phyloP scores from a whole-genome alignment of 192 early-diverging fungal species.

The Coemansia sp. region DNA sequence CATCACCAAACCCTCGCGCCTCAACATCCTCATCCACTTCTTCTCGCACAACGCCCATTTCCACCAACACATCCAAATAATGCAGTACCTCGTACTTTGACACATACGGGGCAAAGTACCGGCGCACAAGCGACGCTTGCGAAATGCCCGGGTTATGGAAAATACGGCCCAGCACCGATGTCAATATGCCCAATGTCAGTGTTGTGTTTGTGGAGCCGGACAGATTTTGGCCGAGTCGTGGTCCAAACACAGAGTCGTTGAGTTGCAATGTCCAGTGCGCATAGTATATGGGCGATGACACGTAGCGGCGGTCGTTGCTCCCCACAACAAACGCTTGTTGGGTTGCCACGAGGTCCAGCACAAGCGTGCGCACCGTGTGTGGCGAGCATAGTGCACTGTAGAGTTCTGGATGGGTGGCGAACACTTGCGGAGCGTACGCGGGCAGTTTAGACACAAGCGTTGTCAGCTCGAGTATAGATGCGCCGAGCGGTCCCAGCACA shows the following conservation, averaged over 20 bases:
- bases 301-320: conserved; percentile 38
- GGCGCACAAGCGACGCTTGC: conserved; percentile 26
- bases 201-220: conserved; percentile 22
- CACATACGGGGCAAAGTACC: conserved; percentile 36
- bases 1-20: neutral
- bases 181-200: conserved; percentile 20
- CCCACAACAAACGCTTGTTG: conserved; percentile 18
- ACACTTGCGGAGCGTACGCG: neutral
- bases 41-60: conserved; percentile 15
- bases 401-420: neutral
- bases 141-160: conserved; percentile 37
- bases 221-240: conserved; percentile 34
- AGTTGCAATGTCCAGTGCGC: conserved; percentile 21
- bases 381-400: neutral
- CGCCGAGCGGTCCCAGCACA: conserved; percentile 29
- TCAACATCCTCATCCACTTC: conserved; percentile 8
- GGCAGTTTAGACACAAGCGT: conserved; percentile 7
- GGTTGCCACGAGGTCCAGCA: conserved; percentile 2
- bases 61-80: conserved; percentile 23
- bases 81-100: conserved; percentile 25
- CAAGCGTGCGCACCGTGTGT: neutral
- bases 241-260: conserved; percentile 14
- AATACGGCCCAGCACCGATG: conserved; percentile 24
- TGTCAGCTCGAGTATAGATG: conserved; percentile 23
- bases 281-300: conserved; percentile 20